These are phyloP conservation scores for Nepenthes mirabilis DNA, from an alignment of 148 eudicot genomes.

Conservation along the genomic window DNA sequence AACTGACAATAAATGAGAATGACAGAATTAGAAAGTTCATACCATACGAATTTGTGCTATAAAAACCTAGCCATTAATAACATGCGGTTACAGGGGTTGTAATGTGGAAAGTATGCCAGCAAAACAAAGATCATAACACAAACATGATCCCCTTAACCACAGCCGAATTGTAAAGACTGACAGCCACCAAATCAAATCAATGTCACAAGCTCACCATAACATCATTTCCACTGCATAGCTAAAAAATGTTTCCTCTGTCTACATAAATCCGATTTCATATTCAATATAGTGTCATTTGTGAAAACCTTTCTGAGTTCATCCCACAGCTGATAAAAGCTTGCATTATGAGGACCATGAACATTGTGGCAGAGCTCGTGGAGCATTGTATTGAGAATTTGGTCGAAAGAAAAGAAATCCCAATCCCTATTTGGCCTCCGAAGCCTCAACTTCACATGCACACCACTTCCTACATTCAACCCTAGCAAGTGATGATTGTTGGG, in stretches of 20 bases:
- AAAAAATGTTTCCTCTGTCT: background rate
- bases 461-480: conserved; percentile 75
- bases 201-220: background rate
- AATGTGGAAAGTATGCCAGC: too few species aligned
- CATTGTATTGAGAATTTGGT: conserved; percentile 84
- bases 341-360: conserved; percentile 80
- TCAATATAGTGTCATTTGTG: background rate
- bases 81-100: too few species aligned
- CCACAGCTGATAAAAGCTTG: conserved; percentile 90
- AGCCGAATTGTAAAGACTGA: too few species aligned
- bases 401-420: conserved; percentile 52
- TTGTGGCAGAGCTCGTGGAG: conserved; percentile 95
- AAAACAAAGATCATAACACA: too few species aligned
- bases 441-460: conserved; percentile 71
- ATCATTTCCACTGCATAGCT: background rate
- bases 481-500: conserved; percentile 54
- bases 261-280: background rate
- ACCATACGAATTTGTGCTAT: too few species aligned
- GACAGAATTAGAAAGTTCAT: too few species aligned
- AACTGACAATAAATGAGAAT: too few species aligned
- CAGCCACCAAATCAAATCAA: background rate
- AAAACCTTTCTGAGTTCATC: conserved; percentile 83
- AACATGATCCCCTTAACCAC: too few species aligned
- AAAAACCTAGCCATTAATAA: too few species aligned
- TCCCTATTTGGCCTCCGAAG: conserved; percentile 73